Conservation (phyloP, 2,329 filamentous ascomycete species). For the Claviceps digitariae region DNA sequence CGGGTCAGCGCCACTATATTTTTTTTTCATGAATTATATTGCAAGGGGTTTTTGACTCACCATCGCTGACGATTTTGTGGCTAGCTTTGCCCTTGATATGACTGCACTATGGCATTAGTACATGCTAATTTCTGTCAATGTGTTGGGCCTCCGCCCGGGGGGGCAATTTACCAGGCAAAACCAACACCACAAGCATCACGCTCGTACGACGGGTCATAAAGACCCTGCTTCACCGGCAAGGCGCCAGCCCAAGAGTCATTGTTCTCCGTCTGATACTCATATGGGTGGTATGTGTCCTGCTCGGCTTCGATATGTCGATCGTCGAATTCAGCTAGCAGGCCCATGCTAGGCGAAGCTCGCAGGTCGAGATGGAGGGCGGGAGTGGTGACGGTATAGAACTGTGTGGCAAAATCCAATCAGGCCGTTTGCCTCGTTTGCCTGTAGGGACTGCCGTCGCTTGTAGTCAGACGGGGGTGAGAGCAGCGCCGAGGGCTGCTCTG, state of each 20-base stretch:
- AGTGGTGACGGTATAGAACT: not conserved
- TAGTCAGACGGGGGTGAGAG: slow-evolving; percentile 9
- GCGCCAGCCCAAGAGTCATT: slow-evolving; percentile 84
- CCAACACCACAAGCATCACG: slow-evolving; percentile 99
- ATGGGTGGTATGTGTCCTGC: slow-evolving; percentile 49
- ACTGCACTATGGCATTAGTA: slow-evolving; percentile 29
- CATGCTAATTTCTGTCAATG: not conserved
- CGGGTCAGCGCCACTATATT: slow-evolving; percentile 1
- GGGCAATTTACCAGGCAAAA: slow-evolving; percentile 81
- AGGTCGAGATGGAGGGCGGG: not conserved
- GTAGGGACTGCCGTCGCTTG: slow-evolving; percentile 3
- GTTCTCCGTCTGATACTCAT: slow-evolving; percentile 80
- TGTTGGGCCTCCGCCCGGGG: not conserved
- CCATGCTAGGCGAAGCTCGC: slow-evolving; percentile 51
- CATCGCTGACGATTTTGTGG: slow-evolving; percentile 99
- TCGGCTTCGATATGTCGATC: slow-evolving; percentile 53
- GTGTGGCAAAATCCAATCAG: slow-evolving; percentile 2
- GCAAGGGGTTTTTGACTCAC: slow-evolving; percentile 35
- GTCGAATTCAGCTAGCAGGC: slow-evolving; percentile 52
- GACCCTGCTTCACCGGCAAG: slow-evolving; percentile 93
- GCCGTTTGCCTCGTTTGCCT: slow-evolving; percentile 3
- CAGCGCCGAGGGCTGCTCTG: slow-evolving; percentile 13
- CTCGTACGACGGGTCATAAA: slow-evolving; percentile 91
- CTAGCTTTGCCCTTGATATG: slow-evolving; percentile 95
- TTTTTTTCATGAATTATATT: not conserved